Evolutionary conservation across 2,329 filamentous ascomycete genomes (phyloP), one percentile per base, ranked within the genome.

Genomic region (Scopulariopsis brevicaulis): DNA sequence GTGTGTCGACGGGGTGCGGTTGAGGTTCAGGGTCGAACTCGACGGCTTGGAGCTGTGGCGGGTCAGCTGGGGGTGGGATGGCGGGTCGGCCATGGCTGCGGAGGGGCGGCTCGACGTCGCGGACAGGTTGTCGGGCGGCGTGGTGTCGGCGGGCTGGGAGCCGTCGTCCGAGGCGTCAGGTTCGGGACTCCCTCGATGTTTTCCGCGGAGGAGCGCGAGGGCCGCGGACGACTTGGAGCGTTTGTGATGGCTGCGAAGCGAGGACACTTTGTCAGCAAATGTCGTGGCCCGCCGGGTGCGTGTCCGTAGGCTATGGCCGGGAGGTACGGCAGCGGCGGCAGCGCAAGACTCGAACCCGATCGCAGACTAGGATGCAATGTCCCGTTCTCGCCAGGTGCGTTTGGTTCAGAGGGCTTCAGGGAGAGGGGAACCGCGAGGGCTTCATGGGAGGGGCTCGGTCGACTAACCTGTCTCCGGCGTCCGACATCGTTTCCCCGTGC

Each of bases 101-200:
- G 64, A 25, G 46, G 20, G 46, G 46, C 12, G 11, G 46, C 7
- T 11, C n/a, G 46, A n/a, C n/a, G 46, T 12, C 22, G 46, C 11
- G 20, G 46, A 50, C n/a, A 22, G n/a, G 22, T 50, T 66, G 54
- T 71, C 65, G 40, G 66, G 64, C 51, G 70, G 66, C 61, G 65
- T 68, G 58, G 71, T 67, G 53, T 68, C 62, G 20, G 72, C 69
- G 58, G 65, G 60, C 58, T 69, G 70, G 62, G 73, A 75, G 62
- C 74, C 74, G 68, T 81, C 78, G 65, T 81, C 76, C 57, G 71
- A 72, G 62, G 79, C 77, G 60, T 81, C 78, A 66, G 80, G 75
- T 64, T 75, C 74, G 62, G 73, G 72, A 62, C 70, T 71, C 57
- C 79, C 77, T 64, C 43, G 55, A 51, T 56, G 55, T 24, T 74